Conservation (phyloP, 176 grass and related monocot species). For the Urochloa ruziziensis region DNA sequence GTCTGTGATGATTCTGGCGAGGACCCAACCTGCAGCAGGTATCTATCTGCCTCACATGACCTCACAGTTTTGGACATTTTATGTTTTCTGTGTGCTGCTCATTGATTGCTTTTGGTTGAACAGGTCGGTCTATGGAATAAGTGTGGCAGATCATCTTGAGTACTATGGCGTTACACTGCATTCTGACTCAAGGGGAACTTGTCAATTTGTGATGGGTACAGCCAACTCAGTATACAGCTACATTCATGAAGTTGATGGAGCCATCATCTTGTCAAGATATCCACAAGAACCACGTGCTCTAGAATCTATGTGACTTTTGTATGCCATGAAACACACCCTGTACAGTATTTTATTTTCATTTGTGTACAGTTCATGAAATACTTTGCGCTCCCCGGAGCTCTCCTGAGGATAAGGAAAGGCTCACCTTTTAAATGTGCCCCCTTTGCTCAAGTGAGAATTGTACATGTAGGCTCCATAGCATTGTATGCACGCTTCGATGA, state of each 20-base stretch:
- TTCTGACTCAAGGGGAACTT: slow-evolving; percentile 65
- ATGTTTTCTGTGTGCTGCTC: not conserved
- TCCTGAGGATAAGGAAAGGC: slow-evolving; percentile 44
- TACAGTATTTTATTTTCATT: slow-evolving; percentile 37
- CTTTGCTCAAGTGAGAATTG: slow-evolving; percentile 49
- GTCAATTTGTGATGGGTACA: slow-evolving; percentile 51
- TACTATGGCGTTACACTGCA: slow-evolving; percentile 69
- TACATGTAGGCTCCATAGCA: slow-evolving; percentile 36
- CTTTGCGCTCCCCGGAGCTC: slow-evolving; percentile 20
- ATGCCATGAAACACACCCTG: not conserved
- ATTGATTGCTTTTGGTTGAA: slow-evolving; percentile 34
- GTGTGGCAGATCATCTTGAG: slow-evolving; percentile 72
- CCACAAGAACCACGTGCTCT: not conserved
- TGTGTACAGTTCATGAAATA: slow-evolving; percentile 37
- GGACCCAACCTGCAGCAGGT: slow-evolving; percentile 90
- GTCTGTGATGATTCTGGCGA: slow-evolving; percentile 83
- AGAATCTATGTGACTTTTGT: slow-evolving; percentile 34
- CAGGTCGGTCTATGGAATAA: slow-evolving; percentile 80
- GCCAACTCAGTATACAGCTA: slow-evolving; percentile 26
- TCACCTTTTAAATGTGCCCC: slow-evolving; percentile 36
- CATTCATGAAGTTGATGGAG: slow-evolving; percentile 38
- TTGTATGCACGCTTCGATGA: not conserved
- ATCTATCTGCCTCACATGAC: not conserved
- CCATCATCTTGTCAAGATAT: slow-evolving; percentile 46
- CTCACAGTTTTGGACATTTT: slow-evolving; percentile 17